Evolutionary conservation across 768 basidiomycete genomes (phyloP).

Genomic region (Galerina sulciceps): DNA sequence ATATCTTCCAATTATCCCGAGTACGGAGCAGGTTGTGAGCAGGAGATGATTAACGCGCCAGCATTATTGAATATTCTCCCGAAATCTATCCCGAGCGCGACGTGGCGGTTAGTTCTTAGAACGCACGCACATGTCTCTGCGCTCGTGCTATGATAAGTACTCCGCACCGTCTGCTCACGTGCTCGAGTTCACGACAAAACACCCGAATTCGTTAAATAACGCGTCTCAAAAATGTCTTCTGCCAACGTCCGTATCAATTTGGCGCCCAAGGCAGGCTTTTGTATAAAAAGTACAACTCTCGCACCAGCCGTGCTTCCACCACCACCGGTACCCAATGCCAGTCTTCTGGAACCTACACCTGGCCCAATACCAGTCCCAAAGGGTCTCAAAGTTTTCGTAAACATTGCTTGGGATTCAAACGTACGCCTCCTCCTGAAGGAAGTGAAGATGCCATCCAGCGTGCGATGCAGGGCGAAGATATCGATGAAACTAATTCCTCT

Average conservation of each 20-base stretch:
- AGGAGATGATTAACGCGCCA: background rate
- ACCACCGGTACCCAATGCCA: slow-evolving; percentile 12
- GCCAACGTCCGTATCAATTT: slow-evolving; percentile 39
- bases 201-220: too few species aligned
- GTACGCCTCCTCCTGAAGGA: slow-evolving; percentile 69
- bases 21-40: too few species aligned
- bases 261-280: slow-evolving; percentile 70
- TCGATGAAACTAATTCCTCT: slow-evolving; percentile 40
- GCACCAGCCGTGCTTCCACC: slow-evolving; percentile 42
- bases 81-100: slow-evolving; percentile 4
- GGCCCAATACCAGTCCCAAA: slow-evolving; percentile 41
- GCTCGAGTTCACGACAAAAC: background rate
- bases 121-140: background rate
- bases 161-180: background rate
- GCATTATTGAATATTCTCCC: slow-evolving; percentile 9
- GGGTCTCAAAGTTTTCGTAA: slow-evolving; percentile 72
- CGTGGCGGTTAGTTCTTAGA: background rate
- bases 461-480: slow-evolving; percentile 57
- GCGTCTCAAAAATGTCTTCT: slow-evolving; percentile 1
- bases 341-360: slow-evolving; percentile 30
- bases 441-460: slow-evolving; percentile 60
- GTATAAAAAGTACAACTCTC: slow-evolving; percentile 61
- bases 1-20: background rate
- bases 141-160: too few species aligned
- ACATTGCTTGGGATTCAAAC: slow-evolving; percentile 70